Evolutionary conservation across 1,139 yeast species (phyloP).

Genomic region (Candida labiduridarum): DNA sequence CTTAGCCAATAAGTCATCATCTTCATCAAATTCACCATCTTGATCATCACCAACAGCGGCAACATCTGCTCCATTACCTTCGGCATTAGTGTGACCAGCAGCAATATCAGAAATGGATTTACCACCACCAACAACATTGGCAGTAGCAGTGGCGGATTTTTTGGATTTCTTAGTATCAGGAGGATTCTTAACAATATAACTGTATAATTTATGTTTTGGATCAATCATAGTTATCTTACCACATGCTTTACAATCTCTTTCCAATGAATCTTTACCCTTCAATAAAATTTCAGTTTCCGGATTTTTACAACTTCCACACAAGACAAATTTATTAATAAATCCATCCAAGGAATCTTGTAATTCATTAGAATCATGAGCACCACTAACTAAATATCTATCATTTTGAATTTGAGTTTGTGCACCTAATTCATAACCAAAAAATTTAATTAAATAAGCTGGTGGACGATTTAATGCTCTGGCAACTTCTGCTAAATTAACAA

Average conservation of each 20-base stretch:
- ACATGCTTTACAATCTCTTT: conserved; percentile 97
- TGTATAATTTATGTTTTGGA: conserved; percentile 81
- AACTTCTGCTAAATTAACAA: conserved; percentile 87
- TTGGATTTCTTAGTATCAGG: conserved; percentile 63
- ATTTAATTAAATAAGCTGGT: conserved; percentile 86
- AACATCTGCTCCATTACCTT: conserved; percentile 37
- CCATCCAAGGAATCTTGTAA: conserved; percentile 95
- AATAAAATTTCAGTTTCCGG: conserved; percentile 95
- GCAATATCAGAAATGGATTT: conserved; percentile 78
- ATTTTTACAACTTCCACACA: conserved; percentile 93
- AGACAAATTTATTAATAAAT: conserved; percentile 87
- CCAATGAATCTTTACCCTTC: conserved; percentile 74
- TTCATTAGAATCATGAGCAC: conserved; percentile 88
- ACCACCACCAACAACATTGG: conserved; percentile 90
- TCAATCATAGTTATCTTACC: conserved; percentile 88
- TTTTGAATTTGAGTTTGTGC: conserved; percentile 81
- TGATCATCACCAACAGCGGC: conserved; percentile 24
- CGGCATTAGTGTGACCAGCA: conserved; percentile 62
- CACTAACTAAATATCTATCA: conserved; percentile 91
- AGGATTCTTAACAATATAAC: conserved; percentile 90
- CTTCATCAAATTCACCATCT: conserved; percentile 55
- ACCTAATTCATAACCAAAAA: conserved; percentile 95
- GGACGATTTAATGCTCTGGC: conserved; percentile 96
- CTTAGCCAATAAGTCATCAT: conserved; percentile 76
- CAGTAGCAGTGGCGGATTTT: conserved; percentile 88